phyloP scores from a whole-genome alignment of 2,329 filamentous ascomycete genomes.

The Colletotrichum sp. region DNA sequence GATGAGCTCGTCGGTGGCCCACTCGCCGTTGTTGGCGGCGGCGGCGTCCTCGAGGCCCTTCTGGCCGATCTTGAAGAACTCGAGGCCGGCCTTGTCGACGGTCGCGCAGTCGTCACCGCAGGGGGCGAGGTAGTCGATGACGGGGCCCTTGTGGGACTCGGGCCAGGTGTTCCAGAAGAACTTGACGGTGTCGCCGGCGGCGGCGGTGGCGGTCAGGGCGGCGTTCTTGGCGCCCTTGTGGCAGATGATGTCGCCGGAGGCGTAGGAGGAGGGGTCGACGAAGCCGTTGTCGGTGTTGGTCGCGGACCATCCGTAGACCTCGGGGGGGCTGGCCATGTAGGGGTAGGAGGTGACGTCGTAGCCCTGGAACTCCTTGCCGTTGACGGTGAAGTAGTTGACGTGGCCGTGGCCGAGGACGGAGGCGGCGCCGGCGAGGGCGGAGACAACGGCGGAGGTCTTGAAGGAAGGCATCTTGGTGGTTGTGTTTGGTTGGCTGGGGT shows the following conservation, averaged over 20 bases:
- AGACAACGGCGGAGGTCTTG: conserved; percentile 24
- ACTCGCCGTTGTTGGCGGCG: conserved; percentile 44
- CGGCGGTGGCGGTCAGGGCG: conserved; percentile 46
- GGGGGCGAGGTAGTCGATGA: conserved; percentile 65
- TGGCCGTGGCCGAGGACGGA: conserved; percentile 35
- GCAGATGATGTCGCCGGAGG: conserved; percentile 51
- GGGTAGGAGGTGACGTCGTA: conserved; percentile 29
- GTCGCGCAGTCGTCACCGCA: conserved; percentile 59
- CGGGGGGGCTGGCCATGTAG: conserved; percentile 29
- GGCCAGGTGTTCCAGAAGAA: conserved; percentile 72
- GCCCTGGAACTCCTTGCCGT: conserved; percentile 33
- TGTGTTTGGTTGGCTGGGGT: not conserved
- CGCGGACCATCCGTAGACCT: conserved; percentile 26
- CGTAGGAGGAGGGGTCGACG: conserved; percentile 47
- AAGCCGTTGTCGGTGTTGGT: conserved; percentile 44
- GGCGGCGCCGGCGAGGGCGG: conserved; percentile 26
- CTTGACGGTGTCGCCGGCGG: conserved; percentile 63
- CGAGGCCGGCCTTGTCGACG: conserved; percentile 54
- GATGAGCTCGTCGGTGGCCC: conserved; percentile 61
- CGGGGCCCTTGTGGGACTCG: conserved; percentile 65
- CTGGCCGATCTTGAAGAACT: conserved; percentile 66
- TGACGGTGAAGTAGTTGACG: conserved; percentile 31
- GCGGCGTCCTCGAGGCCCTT: conserved; percentile 47
- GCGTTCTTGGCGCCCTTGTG: conserved; percentile 47
- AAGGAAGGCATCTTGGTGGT: conserved; percentile 26